Conservation (phyloP, 1,139 yeast species). For the Debaryomyces coudertii region DNA sequence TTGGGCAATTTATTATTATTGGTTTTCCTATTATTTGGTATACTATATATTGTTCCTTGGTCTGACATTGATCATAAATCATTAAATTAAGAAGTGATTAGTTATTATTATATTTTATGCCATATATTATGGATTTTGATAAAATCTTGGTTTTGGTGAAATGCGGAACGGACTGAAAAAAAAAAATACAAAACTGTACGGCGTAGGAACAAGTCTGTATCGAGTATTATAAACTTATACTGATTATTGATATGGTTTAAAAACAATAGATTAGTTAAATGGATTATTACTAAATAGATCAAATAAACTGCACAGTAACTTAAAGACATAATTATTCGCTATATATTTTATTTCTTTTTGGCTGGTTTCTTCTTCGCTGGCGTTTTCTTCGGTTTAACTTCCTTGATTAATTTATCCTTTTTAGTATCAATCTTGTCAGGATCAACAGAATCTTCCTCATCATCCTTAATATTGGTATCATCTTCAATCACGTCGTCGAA, state of each 20-base stretch:
- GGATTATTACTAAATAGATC: background rate
- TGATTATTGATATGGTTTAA: background rate
- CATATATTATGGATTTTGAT: background rate
- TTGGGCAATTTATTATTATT: slow-evolving; percentile 25
- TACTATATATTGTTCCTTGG: slow-evolving; percentile 32
- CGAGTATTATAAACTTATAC: background rate
- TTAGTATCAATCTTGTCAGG: slow-evolving; percentile 39
- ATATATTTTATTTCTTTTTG: slow-evolving; percentile 17
- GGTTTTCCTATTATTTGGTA: slow-evolving; percentile 28
- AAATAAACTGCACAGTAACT: slow-evolving; percentile 2
- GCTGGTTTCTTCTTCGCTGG: slow-evolving; percentile 19
- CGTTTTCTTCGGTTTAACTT: slow-evolving; percentile 30
- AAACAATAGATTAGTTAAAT: background rate
- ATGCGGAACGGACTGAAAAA: slow-evolving; percentile 1
- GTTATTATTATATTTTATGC: too few relatives aligned
- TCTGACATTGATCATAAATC: slow-evolving; percentile 23
- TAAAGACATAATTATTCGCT: background rate
- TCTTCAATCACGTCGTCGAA: slow-evolving; percentile 68
- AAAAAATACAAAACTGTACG: background rate
- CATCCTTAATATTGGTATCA: slow-evolving; percentile 45
- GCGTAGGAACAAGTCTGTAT: background rate
- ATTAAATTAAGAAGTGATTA: background rate
- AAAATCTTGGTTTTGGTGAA: background rate
- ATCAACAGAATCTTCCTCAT: slow-evolving; percentile 30
- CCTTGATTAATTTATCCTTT: slow-evolving; percentile 50